Base-by-base conservation (phyloP, 1,284 basidiomycete genomes). In the Mycosarcoma maydis region DNA sequence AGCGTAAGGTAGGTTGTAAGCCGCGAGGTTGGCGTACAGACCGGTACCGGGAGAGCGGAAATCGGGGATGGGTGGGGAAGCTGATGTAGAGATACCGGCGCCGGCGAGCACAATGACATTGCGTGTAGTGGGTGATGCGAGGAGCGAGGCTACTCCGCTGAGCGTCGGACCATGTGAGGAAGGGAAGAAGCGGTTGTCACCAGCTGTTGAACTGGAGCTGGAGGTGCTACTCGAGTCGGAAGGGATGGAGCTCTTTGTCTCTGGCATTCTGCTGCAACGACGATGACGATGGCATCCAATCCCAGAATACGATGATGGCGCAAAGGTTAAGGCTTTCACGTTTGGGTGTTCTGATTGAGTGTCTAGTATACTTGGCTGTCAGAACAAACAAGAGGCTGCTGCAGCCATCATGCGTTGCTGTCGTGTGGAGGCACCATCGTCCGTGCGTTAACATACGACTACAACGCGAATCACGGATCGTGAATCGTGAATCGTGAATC, bases 1-100 rank as follows among this genome's bases (percentile, higher is more conserved):
- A 0, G 86, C 85, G 46, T 85, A 85, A 0, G 86, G 85, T 16
- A 87, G 79, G 29, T 86, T 81, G 66, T 86, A 84, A 24, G 83
- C 80, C 34, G 84, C 80, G 4, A 87, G 81, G 52, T 86, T 86
- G 42, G 83, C 83, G 71, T 87, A 87, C 16, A 87, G 78, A 0
- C 86, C 86, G 0, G 86, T 86, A 1, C 82, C 83, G 2, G 85
- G 85, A 1, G 84, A 84, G 22, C 83, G 80, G 43, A 84, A 83
- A 64, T 84, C 83, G 2, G 83, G 83, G 49, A 82, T 76, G 39
- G 68, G 68, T 8, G 68, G 68, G 13, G 85, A 85, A 0, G 85
- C 85, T 0, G 83, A 83, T 1, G 85, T 86, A 6, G 83, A 84
- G 51, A 86, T 85, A 5, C 85, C 85, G 0, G 85, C 85, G 10